Percentiles rank a stretch among this genome's conserved stretches.
Conservation (phyloP, 2,329 filamentous ascomycete species). For the Colletotrichum eremochloae region DNA sequence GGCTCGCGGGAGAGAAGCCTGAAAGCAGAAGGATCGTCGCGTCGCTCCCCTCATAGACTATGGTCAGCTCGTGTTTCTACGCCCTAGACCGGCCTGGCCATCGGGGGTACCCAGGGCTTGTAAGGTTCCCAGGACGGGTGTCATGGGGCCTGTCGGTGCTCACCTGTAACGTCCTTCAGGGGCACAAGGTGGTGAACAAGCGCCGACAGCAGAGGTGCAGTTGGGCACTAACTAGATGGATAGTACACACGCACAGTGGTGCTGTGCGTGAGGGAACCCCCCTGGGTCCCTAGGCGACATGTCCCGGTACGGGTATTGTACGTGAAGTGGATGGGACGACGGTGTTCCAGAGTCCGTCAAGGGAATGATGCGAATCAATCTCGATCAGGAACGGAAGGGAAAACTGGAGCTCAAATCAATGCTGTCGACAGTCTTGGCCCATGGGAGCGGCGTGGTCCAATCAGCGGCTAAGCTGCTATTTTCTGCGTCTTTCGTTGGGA, state of each 20-base stretch:
- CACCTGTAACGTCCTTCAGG: not conserved
- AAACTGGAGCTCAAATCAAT: slow-evolving; percentile 14
- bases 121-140: not conserved
- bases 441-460: slow-evolving; percentile 2
- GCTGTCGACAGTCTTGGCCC: not conserved
- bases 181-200: not conserved
- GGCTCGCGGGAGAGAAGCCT: too few relatives aligned
- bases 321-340: not conserved
- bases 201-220: not conserved
- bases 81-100: slow-evolving; percentile 38
- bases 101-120: not conserved
- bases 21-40: too few relatives aligned
- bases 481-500: slow-evolving; percentile 15
- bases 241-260: not conserved
- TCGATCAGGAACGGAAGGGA: slow-evolving; percentile 14
- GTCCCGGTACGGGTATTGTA: too few relatives aligned
- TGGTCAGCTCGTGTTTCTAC: slow-evolving; percentile 12
- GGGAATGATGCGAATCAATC: slow-evolving; percentile 31
- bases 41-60: not conserved
- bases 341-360: slow-evolving; percentile 5
- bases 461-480: slow-evolving; percentile 26
- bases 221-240: too few relatives aligned
- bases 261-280: not conserved
- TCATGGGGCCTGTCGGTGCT: not conserved
- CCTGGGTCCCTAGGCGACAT: too few relatives aligned